These are phyloP conservation scores for Purpureocillium takamizusanense DNA, from an alignment of 2,329 filamentous ascomycete genomes.

Conservation along the genomic window DNA sequence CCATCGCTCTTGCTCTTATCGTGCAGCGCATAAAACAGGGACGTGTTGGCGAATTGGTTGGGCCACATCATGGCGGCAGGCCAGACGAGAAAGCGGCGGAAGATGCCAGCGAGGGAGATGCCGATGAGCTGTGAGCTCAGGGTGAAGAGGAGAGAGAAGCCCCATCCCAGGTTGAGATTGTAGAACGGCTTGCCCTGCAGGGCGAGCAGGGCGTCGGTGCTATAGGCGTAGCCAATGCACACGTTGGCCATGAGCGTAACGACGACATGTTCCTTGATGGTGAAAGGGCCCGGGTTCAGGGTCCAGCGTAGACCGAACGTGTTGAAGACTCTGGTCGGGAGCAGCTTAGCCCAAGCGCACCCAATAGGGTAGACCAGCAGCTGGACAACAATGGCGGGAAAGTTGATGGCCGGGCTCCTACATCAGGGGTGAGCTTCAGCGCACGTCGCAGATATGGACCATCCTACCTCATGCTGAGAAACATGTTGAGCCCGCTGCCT, in stretches of 20 bases:
- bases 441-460: constrained; percentile 19
- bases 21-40: constrained; percentile 36
- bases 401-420: constrained; percentile 23
- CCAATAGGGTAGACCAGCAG: constrained; percentile 34
- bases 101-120: constrained; percentile 49
- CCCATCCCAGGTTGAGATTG: constrained; percentile 39
- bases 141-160: constrained; percentile 46
- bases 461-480: constrained; percentile 18
- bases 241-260: constrained; percentile 48
- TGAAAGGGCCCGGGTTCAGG: constrained; percentile 40
- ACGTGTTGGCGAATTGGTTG: constrained; percentile 34
- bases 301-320: constrained; percentile 32
- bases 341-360: constrained; percentile 29
- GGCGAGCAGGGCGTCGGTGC: constrained; percentile 32
- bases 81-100: constrained; percentile 46
- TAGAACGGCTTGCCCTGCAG: constrained; percentile 29
- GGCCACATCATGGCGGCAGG: constrained; percentile 57
- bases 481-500: constrained; percentile 35
- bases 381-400: constrained; percentile 28
- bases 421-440: constrained; percentile 13
- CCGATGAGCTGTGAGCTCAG: constrained; percentile 52
- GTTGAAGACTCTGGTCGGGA: constrained; percentile 30
- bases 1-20: constrained; percentile 31
- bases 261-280: constrained; percentile 44
- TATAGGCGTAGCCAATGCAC: constrained; percentile 34